A percentile compares a stretch with the other conserved stretches of the same genome.
phyloP scores from a whole-genome alignment of 2,329 filamentous ascomycete species.

The Trichoderma breve region DNA sequence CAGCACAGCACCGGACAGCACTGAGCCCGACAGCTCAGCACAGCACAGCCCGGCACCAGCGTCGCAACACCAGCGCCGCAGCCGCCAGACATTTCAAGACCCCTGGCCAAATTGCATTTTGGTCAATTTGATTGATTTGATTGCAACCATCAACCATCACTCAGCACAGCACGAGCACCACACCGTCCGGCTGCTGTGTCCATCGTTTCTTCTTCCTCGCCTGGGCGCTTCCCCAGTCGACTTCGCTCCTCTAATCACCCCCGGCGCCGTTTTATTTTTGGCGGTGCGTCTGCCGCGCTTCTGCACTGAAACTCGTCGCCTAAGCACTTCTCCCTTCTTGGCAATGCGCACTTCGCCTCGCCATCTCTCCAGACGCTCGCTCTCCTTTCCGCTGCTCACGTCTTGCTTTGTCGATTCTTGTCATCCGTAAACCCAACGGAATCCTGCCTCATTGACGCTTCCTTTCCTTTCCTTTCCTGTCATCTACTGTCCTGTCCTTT shows the following conservation, averaged over 20 bases:
- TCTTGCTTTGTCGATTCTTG: not conserved
- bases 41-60: not conserved
- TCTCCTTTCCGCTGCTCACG: conserved; percentile 12
- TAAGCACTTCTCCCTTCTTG: not conserved
- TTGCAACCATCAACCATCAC: not conserved
- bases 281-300: conserved; percentile 6
- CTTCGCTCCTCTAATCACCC: not conserved
- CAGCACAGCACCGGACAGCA: not conserved
- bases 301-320: conserved; percentile 15
- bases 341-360: conserved; percentile 3
- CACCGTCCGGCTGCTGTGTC: too few relatives aligned
- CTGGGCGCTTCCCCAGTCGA: not conserved
- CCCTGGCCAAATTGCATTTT: not conserved
- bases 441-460: conserved; percentile 1
- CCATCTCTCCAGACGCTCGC: not conserved
- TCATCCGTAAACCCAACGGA: not conserved
- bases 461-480: not conserved
- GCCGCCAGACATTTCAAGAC: not conserved
- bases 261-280: conserved; percentile 10
- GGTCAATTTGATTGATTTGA: not conserved
- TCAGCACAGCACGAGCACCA: not conserved
- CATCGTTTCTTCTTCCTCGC: not conserved
- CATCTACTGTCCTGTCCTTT: not conserved
- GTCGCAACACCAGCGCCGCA: not conserved
- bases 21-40: not conserved